These are phyloP conservation scores for Xylariales sp. DNA, from an alignment of 2,329 filamentous ascomycete genomes.

Conservation along the genomic window DNA sequence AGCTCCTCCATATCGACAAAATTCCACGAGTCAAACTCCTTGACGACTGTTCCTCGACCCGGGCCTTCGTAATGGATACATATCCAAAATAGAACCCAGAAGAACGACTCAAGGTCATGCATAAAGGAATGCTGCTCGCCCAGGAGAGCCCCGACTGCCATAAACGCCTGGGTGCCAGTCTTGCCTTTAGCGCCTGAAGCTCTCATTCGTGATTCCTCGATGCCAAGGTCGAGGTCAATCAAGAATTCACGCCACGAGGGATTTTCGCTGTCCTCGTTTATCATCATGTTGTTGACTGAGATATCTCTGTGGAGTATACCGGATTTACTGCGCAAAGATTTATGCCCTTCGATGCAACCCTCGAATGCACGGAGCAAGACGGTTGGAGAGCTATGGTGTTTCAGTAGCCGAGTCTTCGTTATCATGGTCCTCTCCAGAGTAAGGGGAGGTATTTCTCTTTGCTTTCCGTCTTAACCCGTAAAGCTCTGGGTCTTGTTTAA, in stretches of 20 bases:
- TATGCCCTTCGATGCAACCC: constrained; percentile 27
- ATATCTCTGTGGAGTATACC: constrained; percentile 34
- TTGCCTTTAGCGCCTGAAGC: constrained; percentile 28
- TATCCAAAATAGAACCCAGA: constrained; percentile 37
- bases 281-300: constrained; percentile 33
- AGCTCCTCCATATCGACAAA: constrained; percentile 5
- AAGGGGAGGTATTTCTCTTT: no score
- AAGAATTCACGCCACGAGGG: constrained; percentile 26
- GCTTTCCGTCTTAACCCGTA: no score
- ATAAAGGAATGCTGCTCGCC: constrained; percentile 10
- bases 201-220: constrained; percentile 22
- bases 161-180: constrained; percentile 25
- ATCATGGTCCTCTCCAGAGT: no score
- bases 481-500: no score
- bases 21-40: constrained; percentile 8
- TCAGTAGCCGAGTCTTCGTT: no score
- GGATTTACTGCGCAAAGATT: constrained; percentile 21
- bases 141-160: constrained; percentile 10
- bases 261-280: constrained; percentile 31
- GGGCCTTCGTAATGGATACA: constrained; percentile 28
- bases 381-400: constrained; percentile 25
- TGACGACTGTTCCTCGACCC: constrained; percentile 10
- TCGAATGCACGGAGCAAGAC: constrained; percentile 27
- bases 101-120: constrained; percentile 31
- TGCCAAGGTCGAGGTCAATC: constrained; percentile 27